Evolutionary conservation across 2,329 filamentous ascomycete species (phyloP), one percentile per base, ranked within the genome.

Genomic region (Colletotrichum graminicola): DNA sequence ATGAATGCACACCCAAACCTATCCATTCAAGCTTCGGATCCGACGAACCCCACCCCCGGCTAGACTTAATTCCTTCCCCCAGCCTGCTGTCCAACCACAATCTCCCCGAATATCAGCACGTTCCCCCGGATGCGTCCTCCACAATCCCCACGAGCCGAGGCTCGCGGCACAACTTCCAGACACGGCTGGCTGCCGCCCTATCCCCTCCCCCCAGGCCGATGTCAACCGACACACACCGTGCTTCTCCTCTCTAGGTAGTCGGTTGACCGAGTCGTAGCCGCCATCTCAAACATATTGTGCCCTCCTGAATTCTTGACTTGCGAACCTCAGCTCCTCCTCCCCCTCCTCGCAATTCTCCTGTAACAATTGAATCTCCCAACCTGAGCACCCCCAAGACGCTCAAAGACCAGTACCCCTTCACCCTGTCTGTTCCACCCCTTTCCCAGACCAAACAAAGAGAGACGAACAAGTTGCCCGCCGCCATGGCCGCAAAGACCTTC

Each of bases 401-500:
- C 32, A 54, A 52, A 32, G 49, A 21, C 49, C 34, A 7, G 39
- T 34, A 11, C 18, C 3, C 32, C 49, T 6, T 23, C 43, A 21
- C n/a, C 3, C 29, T 49, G 16, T 45, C 47, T 34, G 8, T 26
- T 54, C 36, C 23, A 23, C 39, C 45, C 49, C 32, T 32, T 32
- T 36, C 14, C 32, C 29, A 47, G 21, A n/a, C 34, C 34, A 41
- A 43, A 23, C 11, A 34, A 39, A 56, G 26, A n/a, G 10, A 57
- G 2, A 64, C 57, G 29, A 21, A 52, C 64, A 62, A 52, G 60
- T 41, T 72, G 47, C 47, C 41, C 71, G 72, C 41, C 72, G 73
- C 73, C 57, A 82, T 83, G 80, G 77, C 79, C 45, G 81, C 83
- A 43, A 77, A 88, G 77, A 88, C 86, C 29, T 89, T 85, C 77